Conservation (phyloP, 768 basidiomycete genomes). For the Kockovaella imperatae region DNA sequence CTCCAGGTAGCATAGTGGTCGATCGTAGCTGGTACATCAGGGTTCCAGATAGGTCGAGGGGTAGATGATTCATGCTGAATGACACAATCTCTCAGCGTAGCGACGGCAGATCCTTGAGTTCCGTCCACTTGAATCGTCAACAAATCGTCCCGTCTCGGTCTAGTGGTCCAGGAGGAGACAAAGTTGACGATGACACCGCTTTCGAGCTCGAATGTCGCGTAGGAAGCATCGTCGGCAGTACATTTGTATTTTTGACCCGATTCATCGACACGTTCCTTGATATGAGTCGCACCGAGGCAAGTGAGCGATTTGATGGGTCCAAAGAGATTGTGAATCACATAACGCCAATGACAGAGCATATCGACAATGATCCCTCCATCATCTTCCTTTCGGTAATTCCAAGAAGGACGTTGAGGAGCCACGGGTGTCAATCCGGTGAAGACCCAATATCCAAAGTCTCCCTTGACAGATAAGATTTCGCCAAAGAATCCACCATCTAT, state of each 20-base stretch:
- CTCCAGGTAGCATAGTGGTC: slow-evolving; percentile 18
- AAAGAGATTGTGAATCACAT: slow-evolving; percentile 21
- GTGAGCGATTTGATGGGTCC: slow-evolving; percentile 17
- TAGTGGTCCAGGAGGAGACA: slow-evolving; percentile 19
- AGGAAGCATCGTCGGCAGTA: slow-evolving; percentile 18
- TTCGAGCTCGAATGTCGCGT: slow-evolving; percentile 19
- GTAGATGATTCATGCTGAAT: slow-evolving; percentile 19
- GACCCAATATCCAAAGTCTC: slow-evolving; percentile 24
- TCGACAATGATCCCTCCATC: slow-evolving; percentile 20
- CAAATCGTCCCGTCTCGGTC: slow-evolving; percentile 14
- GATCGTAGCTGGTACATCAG: slow-evolving; percentile 15
- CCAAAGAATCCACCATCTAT: slow-evolving; percentile 20
- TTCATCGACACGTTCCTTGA: slow-evolving; percentile 11
- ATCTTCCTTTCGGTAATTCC: slow-evolving; percentile 24
- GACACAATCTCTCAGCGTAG: slow-evolving; percentile 13
- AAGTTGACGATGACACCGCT: slow-evolving; percentile 19
- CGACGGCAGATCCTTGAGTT: slow-evolving; percentile 15
- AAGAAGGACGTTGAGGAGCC: slow-evolving; percentile 14
- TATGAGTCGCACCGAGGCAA: slow-evolving; percentile 14
- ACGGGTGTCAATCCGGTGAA: slow-evolving; percentile 17
- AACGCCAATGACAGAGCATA: slow-evolving; percentile 24
- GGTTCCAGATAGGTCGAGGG: slow-evolving; percentile 21
- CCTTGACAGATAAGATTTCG: slow-evolving; percentile 16
- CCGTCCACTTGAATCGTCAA: slow-evolving; percentile 22
- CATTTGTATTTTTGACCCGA: slow-evolving; percentile 15